Conservation (phyloP, 176 grass and related monocot genomes). For the Oryza glumipatula region DNA sequence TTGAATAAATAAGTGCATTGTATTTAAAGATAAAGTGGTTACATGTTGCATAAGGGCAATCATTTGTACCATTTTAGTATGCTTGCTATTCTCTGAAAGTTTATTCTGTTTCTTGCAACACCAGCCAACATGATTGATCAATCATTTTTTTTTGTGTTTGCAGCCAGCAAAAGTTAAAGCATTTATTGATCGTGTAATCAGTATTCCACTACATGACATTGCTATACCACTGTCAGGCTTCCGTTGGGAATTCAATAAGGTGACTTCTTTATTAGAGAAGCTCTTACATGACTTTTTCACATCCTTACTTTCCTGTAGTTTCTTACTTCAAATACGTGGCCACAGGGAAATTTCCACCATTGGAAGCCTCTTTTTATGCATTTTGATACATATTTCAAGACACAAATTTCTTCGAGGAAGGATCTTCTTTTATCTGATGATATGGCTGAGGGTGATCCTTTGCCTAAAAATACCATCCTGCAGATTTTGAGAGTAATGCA, state of each 20-base stretch:
- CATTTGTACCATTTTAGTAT: background rate
- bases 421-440: slow-evolving; percentile 92
- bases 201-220: slow-evolving; percentile 93
- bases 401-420: slow-evolving; percentile 84
- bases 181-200: slow-evolving; percentile 97
- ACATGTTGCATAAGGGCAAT: slow-evolving; percentile 15
- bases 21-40: slow-evolving; percentile 8
- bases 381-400: slow-evolving; percentile 96
- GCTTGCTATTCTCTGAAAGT: slow-evolving; percentile 19
- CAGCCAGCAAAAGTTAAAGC: slow-evolving; percentile 96
- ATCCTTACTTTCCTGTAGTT: slow-evolving; percentile 19
- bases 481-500: slow-evolving; percentile 97
- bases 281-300: background rate
- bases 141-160: slow-evolving; percentile 40
- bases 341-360: slow-evolving; percentile 95
- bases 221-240: slow-evolving; percentile 97
- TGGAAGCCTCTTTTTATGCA: slow-evolving; percentile 97
- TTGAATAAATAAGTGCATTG: background rate
- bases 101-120: background rate
- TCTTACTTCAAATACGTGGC: slow-evolving; percentile 38
- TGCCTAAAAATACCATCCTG: slow-evolving; percentile 85
- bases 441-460: slow-evolving; percentile 67
- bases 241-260: slow-evolving; percentile 96
- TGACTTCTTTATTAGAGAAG: slow-evolving; percentile 33
- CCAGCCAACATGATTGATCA: slow-evolving; percentile 35